Conservation (phyloP, 2,329 filamentous ascomycete species). For the Talaromyces rugulosus region DNA sequence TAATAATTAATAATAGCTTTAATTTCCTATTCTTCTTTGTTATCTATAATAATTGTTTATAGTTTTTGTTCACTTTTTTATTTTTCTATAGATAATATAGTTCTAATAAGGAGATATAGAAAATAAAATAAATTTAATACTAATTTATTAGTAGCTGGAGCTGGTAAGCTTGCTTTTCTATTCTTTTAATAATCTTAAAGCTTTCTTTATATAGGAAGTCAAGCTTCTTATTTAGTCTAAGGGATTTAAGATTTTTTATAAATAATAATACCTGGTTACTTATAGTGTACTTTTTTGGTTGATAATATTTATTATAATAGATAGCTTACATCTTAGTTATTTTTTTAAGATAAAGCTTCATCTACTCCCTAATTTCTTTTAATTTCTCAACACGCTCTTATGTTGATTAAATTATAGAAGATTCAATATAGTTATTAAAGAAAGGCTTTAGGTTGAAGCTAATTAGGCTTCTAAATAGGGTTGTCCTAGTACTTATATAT, state of each 20-base stretch:
- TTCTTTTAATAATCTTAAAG: background rate
- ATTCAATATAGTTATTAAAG: no score
- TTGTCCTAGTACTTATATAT: background rate
- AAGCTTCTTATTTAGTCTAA: no score
- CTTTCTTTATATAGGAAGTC: no score
- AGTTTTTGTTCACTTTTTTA: background rate
- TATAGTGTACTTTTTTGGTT: no score
- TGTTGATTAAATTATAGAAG: no score
- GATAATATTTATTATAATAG: no score
- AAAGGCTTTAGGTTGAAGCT: background rate
- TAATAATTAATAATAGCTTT: background rate
- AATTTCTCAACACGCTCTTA: no score
- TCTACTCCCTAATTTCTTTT: no score
- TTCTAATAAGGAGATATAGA: background rate
- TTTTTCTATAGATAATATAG: background rate
- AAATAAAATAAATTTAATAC: background rate
- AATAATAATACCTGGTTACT: no score
- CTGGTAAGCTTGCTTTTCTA: background rate
- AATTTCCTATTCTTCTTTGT: background rate
- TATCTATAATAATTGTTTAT: background rate
- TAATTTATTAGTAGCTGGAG: background rate
- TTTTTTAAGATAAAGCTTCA: no score
- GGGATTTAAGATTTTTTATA: no score
- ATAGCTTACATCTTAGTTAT: no score
- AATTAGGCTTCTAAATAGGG: background rate